Percentiles rank a stretch among this genome's conserved stretches.
Evolutionary conservation across 2,329 filamentous ascomycete species (phyloP).

Genomic region (Colletotrichum phormii): DNA sequence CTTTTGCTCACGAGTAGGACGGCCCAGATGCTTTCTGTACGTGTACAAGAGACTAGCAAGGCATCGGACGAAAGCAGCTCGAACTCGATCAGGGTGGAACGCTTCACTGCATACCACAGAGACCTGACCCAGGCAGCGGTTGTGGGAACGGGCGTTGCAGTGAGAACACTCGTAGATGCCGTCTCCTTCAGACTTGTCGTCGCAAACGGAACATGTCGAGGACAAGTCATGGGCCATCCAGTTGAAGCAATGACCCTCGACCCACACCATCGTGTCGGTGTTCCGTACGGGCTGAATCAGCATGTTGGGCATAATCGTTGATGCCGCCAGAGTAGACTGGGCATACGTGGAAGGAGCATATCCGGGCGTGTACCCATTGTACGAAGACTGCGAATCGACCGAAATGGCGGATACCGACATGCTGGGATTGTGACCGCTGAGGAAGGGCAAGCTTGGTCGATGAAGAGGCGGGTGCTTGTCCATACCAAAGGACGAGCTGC

Average conservation of each 20-base stretch:
- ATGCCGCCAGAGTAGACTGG: conserved; percentile 86
- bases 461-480: conserved; percentile 76
- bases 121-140: conserved; percentile 70
- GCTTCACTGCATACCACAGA: conserved; percentile 73
- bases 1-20: conserved; percentile 71
- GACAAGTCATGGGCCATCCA: conserved; percentile 70
- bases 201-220: conserved; percentile 78
- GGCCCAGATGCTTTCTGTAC: conserved; percentile 72
- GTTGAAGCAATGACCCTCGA: conserved; percentile 85
- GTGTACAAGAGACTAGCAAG: conserved; percentile 75
- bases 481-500: conserved; percentile 92
- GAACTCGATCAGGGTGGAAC: conserved; percentile 71
- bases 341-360: conserved; percentile 89
- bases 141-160: conserved; percentile 69
- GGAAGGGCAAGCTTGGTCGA: conserved; percentile 79
- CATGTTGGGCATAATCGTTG: conserved; percentile 88
- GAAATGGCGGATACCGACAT: conserved; percentile 70
- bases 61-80: conserved; percentile 73
- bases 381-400: conserved; percentile 76
- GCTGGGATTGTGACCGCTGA: conserved; percentile 72
- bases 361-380: conserved; percentile 66
- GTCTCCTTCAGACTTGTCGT: conserved; percentile 78
- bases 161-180: conserved; percentile 80
- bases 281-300: conserved; percentile 82
- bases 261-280: conserved; percentile 84